phyloP scores from a whole-genome alignment of 225 moss, liverwort and hornwort species.

The Bryum argenteum region DNA sequence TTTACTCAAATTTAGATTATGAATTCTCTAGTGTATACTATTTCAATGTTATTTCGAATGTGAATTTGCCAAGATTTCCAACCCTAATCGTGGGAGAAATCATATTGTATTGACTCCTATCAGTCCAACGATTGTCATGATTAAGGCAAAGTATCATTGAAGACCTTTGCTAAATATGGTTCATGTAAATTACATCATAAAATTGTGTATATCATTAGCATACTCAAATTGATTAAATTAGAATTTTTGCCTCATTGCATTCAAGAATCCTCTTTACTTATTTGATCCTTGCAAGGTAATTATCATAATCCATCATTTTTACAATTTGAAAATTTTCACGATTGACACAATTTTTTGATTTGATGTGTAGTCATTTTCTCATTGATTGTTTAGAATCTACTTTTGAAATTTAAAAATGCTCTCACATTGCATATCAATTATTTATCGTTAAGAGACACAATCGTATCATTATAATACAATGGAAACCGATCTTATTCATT shows the following conservation, averaged over 20 bases:
- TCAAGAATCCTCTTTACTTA: rapidly evolving
- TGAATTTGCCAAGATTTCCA: neutral
- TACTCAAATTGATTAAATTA: neutral
- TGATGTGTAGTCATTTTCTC: no score
- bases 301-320: neutral
- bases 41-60: neutral
- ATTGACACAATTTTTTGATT: neutral
- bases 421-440: no score
- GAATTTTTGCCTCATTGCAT: neutral
- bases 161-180: neutral
- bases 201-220: neutral
- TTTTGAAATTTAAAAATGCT: no score
- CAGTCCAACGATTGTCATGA: rapidly evolving
- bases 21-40: rapidly evolving
- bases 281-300: neutral
- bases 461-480: no score
- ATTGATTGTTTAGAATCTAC: no score
- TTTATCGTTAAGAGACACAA: no score
- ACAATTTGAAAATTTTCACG: neutral
- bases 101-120: rapidly evolving
- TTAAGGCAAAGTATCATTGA: neutral
- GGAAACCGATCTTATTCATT: no score
- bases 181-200: rapidly evolving
- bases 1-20: no score
- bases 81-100: neutral